Evolutionary conservation across 2,329 filamentous ascomycete genomes (phyloP).

Genomic region (Botrytis cinerea): DNA sequence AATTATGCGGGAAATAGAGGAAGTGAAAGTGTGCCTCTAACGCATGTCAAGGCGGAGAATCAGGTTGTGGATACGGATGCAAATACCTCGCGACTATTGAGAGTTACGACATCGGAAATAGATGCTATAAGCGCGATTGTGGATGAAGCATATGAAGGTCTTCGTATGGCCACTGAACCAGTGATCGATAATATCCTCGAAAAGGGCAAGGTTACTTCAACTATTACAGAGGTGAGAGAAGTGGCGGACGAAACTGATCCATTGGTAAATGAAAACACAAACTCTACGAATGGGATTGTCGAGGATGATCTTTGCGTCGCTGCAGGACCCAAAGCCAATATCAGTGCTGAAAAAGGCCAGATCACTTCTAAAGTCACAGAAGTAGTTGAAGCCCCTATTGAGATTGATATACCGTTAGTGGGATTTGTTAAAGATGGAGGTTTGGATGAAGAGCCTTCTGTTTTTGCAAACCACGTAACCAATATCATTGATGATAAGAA

Average conservation of each 20-base stretch:
- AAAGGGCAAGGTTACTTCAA: neutral
- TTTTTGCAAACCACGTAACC: neutral
- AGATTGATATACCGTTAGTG: neutral
- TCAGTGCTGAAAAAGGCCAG: neutral
- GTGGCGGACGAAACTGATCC: neutral
- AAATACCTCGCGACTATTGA: neutral
- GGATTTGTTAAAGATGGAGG: neutral
- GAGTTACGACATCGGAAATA: neutral
- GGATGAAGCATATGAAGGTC: conserved; percentile 10
- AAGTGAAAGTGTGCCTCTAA: neutral
- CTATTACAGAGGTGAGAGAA: neutral
- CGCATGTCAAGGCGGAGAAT: neutral
- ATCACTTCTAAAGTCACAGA: neutral
- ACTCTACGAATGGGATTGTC: neutral
- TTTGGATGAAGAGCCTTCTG: neutral
- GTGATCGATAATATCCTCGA: neutral
- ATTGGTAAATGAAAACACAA: neutral
- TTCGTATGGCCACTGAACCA: neutral
- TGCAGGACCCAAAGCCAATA: neutral
- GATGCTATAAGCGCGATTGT: conserved; percentile 11
- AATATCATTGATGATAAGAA: neutral
- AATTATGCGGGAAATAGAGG: no score
- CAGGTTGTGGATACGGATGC: no score
- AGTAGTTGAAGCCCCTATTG: neutral
- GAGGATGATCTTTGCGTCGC: neutral